Conservation (phyloP, 2,329 filamentous ascomycete species). For the Exophiala oligosperma region DNA sequence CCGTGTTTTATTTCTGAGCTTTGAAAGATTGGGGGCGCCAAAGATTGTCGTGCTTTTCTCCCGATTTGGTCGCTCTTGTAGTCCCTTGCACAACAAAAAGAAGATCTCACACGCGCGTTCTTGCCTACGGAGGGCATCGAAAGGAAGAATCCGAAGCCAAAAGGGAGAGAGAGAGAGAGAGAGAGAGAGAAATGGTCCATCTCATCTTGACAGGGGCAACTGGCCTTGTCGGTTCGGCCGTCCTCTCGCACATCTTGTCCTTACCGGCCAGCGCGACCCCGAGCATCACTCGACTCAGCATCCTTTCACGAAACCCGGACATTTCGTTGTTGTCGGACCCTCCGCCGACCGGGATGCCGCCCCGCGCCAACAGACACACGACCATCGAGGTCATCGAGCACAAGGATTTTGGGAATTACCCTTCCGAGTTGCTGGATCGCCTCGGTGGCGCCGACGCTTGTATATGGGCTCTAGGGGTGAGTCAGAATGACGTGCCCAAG, state of each 20-base stretch:
- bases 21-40: no score
- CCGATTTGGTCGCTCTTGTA: no score
- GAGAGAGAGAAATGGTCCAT: conserved; percentile 49
- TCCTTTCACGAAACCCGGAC: conserved; percentile 59
- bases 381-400: conserved; percentile 68
- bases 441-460: conserved; percentile 66
- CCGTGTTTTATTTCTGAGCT: no score
- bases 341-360: conserved; percentile 55
- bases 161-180: no score
- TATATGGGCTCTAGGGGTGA: conserved; percentile 73
- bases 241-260: conserved; percentile 63
- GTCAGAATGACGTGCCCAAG: conserved; percentile 58
- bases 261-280: conserved; percentile 30
- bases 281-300: conserved; percentile 62
- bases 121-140: no score
- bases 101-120: no score
- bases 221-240: conserved; percentile 62
- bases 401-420: conserved; percentile 65
- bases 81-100: no score
- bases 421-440: conserved; percentile 56
- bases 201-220: conserved; percentile 69
- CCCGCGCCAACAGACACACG: conserved; percentile 49
- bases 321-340: conserved; percentile 48
- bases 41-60: no score
- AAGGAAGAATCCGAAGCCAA: no score